A percentile compares a stretch with the other conserved stretches of the same genome.
phyloP scores from a whole-genome alignment of 257 asterid genomes.

The Verbena officinalis region DNA sequence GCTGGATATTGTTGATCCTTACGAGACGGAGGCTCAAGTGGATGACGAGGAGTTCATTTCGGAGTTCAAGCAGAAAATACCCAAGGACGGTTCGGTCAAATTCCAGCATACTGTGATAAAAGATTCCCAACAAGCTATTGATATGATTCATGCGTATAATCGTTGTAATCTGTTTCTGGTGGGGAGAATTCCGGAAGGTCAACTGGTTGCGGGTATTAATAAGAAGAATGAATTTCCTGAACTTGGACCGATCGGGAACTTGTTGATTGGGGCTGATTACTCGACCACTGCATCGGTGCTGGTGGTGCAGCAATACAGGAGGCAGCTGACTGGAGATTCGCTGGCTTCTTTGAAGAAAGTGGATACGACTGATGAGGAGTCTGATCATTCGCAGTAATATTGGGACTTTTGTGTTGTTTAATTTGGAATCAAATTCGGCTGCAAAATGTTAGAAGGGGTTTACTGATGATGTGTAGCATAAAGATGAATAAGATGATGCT shows the following conservation, averaged over 20 bases:
- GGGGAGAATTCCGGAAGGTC: slow-evolving; percentile 55
- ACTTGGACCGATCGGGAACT: slow-evolving; percentile 53
- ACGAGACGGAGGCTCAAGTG: slow-evolving; percentile 9
- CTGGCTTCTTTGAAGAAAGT: slow-evolving; percentile 41
- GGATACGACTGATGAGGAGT: slow-evolving; percentile 16
- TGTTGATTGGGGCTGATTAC: slow-evolving; percentile 43
- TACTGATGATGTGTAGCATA: background rate
- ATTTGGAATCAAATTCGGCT: no score
- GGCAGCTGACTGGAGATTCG: slow-evolving; percentile 35
- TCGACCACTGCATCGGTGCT: slow-evolving; percentile 55
- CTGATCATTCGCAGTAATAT: slow-evolving; percentile 32
- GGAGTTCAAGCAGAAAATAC: slow-evolving; percentile 29
- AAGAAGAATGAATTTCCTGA: slow-evolving; percentile 51
- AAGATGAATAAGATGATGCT: background rate
- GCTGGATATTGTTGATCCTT: slow-evolving; percentile 22
- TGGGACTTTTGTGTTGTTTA: background rate
- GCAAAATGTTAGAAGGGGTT: background rate
- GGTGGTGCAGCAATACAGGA: slow-evolving; percentile 63
- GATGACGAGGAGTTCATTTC: slow-evolving; percentile 38
- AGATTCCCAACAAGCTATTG: slow-evolving; percentile 31
- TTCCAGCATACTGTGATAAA: slow-evolving; percentile 38
- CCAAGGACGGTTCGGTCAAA: slow-evolving; percentile 34
- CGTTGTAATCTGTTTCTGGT: slow-evolving; percentile 51
- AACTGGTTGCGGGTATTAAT: slow-evolving; percentile 36
- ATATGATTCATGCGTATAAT: slow-evolving; percentile 24